Percentiles rank a stretch among this genome's conserved stretches.
Evolutionary conservation across 2,329 filamentous ascomycete genomes (phyloP).

Genomic region (Fusarium clavum): DNA sequence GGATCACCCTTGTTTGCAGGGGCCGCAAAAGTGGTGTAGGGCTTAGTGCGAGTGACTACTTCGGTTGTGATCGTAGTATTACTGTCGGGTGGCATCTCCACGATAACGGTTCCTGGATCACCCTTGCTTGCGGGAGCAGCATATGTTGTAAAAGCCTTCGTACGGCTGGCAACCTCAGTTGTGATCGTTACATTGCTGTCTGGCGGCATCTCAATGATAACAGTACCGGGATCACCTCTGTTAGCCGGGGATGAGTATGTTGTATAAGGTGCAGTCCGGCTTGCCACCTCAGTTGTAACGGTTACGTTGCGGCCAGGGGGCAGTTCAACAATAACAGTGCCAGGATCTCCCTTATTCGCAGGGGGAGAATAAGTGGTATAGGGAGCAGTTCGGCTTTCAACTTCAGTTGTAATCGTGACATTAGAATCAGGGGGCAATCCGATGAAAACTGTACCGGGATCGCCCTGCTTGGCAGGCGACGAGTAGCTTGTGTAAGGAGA

Average conservation of each 20-base stretch:
- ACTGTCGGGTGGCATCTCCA: conserved; percentile 1
- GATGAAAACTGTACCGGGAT: conserved; percentile 24
- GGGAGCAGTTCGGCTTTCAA: conserved; percentile 1
- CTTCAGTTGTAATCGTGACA: conserved; percentile 19
- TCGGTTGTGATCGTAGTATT: conserved; percentile 11
- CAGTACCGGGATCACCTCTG: conserved; percentile 8
- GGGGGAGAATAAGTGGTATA: conserved; percentile 17
- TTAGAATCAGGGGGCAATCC: conserved; percentile 18
- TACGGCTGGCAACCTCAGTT: background rate
- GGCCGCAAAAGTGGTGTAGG: conserved; percentile 3
- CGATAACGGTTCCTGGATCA: no score
- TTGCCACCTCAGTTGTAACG: background rate
- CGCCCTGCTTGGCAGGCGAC: conserved; percentile 5
- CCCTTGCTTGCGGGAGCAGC: background rate
- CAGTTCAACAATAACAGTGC: conserved; percentile 8
- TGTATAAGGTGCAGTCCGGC: conserved; percentile 1
- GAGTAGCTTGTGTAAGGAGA: conserved; percentile 20
- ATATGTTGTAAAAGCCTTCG: background rate
- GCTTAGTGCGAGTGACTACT: background rate
- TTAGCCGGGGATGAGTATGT: background rate
- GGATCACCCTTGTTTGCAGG: no score
- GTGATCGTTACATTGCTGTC: conserved; percentile 13
- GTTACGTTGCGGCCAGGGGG: conserved; percentile 10
- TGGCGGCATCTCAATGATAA: conserved; percentile 15
- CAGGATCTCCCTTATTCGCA: conserved; percentile 5